Evolutionary conservation across 192 early-diverging fungal species (phyloP), one percentile per base, ranked within the genome.

Genomic region (Mortierella hygrophila): DNA sequence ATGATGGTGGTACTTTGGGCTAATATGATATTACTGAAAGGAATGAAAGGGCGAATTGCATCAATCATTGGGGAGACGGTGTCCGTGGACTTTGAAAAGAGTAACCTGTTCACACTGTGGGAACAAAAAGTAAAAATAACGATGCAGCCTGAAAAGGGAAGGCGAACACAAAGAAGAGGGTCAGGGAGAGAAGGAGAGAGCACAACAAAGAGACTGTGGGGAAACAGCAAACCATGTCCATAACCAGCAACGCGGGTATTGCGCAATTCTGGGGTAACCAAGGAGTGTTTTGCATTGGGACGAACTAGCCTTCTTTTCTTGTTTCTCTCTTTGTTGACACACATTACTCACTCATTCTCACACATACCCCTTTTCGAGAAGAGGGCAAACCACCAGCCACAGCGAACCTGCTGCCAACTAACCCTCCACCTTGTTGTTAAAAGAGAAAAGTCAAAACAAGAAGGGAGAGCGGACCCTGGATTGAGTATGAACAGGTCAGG

Each of bases 211-310:
- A 65, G 60, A 65, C 29, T 32, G 26, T 29, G 60, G 55, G 55
- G n/a, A 23, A 57, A 10, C 23, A 26, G n/a, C n/a, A 57, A 23
- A 57, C 60, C 60, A 65, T 32, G 60, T 32, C 60, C 60, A 65
- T n/a, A 65, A 65, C 29, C 32, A 65, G 60, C 29, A 65, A 65
- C 11, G 60, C 60, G 60, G 60, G 60, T 10, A 65, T 65, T 65
- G 60, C 60, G 29, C 60, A 29, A 65, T 65, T 65, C 60, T 65
- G 60, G 60, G 60, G 60, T 65, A 65, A 65, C 23, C 60, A 32
- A 29, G 11, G 29, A 26, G 60, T 44, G 11, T 44, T 44, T 44
- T 44, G 42, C 42, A 40, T 40, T 44, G 20, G 21, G 20, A 54
- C 18, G 18, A 20, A 54, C 55, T 57, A 26, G 55, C 23, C 55